These are phyloP conservation scores for Misopates orontium DNA, from an alignment of 257 asterid species.

Conservation along the genomic window DNA sequence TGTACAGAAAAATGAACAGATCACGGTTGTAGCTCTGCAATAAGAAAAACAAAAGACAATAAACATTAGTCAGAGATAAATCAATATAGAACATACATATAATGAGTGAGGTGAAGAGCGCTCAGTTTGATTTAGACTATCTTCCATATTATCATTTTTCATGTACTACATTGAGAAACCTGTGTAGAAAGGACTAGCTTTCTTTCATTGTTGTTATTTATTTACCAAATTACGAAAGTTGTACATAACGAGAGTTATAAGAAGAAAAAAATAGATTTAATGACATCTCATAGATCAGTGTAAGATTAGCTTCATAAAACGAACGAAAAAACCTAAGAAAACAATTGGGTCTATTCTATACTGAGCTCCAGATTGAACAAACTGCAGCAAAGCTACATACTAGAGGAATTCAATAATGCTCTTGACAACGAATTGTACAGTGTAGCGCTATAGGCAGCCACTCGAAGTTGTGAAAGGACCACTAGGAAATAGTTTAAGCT, in stretches of 20 bases:
- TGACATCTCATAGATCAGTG: neutral
- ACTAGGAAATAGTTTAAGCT: neutral
- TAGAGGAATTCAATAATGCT: constrained; percentile 11
- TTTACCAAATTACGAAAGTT: too few relatives aligned
- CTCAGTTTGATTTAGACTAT: constrained; percentile 2
- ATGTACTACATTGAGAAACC: neutral
- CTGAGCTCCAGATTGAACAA: constrained; percentile 19
- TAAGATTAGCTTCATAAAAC: neutral
- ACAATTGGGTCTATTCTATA: constrained; percentile 10
- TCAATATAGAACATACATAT: constrained; percentile 12
- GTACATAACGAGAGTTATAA: too few relatives aligned
- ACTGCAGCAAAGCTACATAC: constrained; percentile 14
- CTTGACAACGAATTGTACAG: constrained; percentile 5
- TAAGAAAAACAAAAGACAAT: constrained; percentile 27
- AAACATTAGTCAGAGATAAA: constrained; percentile 28
- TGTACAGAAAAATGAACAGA: constrained; percentile 72
- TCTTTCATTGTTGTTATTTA: neutral
- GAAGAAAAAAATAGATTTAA: neutral
- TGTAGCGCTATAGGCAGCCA: constrained; percentile 11
- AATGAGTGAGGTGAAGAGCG: constrained; percentile 2
- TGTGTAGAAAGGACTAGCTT: constrained; percentile 11
- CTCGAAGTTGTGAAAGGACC: constrained; percentile 7
- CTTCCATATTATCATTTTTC: neutral
- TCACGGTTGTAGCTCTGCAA: constrained; percentile 96
- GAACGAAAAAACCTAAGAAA: constrained; percentile 18